A percentile compares a stretch with the other conserved stretches of the same genome.
phyloP scores from a whole-genome alignment of 768 basidiomycete species.

The Tubosaeta sp. region DNA sequence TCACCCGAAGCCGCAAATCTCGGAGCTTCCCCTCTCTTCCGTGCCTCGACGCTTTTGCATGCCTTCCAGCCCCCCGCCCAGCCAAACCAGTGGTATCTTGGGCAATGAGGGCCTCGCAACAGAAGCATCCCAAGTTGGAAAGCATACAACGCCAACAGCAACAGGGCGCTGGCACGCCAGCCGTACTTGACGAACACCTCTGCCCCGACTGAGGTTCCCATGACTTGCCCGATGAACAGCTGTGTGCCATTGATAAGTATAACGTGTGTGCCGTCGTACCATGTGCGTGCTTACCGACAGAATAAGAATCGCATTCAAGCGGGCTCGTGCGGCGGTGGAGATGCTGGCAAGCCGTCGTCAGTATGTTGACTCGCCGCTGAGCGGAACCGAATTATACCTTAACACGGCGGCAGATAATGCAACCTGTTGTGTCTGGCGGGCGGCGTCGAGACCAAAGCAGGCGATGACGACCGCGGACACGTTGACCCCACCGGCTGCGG shows the following conservation, averaged over 20 bases:
- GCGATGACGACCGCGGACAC: slow-evolving; percentile 68
- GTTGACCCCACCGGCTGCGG: slow-evolving; percentile 64
- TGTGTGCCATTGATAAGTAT: slow-evolving; percentile 4
- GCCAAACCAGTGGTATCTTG: slow-evolving; percentile 52
- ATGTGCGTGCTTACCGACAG: slow-evolving; percentile 46
- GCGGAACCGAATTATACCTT: slow-evolving; percentile 33
- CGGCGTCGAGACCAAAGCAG: slow-evolving; percentile 68
- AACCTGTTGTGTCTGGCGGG: slow-evolving; percentile 72
- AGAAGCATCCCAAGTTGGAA: slow-evolving; percentile 56
- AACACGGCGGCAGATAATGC: slow-evolving; percentile 59
- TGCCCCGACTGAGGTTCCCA: slow-evolving; percentile 75
- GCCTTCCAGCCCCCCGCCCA: slow-evolving; percentile 54
- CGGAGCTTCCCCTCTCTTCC: background rate
- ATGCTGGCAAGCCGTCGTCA: slow-evolving; percentile 22
- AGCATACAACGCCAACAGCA: slow-evolving; percentile 56
- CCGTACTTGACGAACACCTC: slow-evolving; percentile 65
- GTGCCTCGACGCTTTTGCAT: slow-evolving; percentile 32
- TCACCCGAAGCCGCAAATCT: background rate
- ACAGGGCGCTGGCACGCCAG: slow-evolving; percentile 62
- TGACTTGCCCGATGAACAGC: slow-evolving; percentile 77
- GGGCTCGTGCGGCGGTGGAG: slow-evolving; percentile 50
- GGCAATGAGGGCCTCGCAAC: slow-evolving; percentile 62
- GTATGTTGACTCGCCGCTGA: background rate
- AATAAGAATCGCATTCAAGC: slow-evolving; percentile 74
- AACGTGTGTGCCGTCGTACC: background rate